Conservation (phyloP, 345 rosid genomes). For the Eucalyptus pauciflora region DNA sequence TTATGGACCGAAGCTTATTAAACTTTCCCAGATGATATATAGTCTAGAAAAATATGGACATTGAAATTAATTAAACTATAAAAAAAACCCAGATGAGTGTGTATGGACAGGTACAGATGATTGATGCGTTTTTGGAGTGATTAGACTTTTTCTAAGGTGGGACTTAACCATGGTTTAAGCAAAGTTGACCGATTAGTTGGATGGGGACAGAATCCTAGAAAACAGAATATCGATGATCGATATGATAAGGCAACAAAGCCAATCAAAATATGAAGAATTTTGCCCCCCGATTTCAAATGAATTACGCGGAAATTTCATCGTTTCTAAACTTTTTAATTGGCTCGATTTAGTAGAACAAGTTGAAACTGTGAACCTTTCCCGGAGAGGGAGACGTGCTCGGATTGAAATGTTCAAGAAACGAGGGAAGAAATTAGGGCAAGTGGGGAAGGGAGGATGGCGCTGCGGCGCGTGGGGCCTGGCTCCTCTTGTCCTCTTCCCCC, state of each 20-base stretch:
- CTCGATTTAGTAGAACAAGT: neutral
- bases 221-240: neutral
- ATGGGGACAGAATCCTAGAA: neutral
- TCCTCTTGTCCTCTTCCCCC: constrained; percentile 5
- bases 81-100: constrained; percentile 5
- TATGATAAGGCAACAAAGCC: neutral
- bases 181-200: constrained; percentile 21
- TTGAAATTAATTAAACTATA: neutral
- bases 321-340: neutral
- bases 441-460: neutral
- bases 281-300: neutral
- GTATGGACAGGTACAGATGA: constrained; percentile 23
- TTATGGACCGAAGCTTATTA: neutral
- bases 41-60: neutral
- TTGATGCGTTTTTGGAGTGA: neutral
- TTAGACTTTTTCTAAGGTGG: neutral
- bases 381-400: neutral
- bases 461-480: constrained; percentile 41
- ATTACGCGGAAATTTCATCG: neutral
- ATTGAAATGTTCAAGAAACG: neutral
- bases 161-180: constrained; percentile 25
- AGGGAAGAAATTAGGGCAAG: neutral
- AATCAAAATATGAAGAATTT: neutral
- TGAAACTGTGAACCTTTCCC: neutral
- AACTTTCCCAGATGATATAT: neutral